Evolutionary conservation across 2,329 filamentous ascomycete genomes (phyloP), one percentile per base, ranked within the genome.

Genomic region (Arthrobotrys megalospora): DNA sequence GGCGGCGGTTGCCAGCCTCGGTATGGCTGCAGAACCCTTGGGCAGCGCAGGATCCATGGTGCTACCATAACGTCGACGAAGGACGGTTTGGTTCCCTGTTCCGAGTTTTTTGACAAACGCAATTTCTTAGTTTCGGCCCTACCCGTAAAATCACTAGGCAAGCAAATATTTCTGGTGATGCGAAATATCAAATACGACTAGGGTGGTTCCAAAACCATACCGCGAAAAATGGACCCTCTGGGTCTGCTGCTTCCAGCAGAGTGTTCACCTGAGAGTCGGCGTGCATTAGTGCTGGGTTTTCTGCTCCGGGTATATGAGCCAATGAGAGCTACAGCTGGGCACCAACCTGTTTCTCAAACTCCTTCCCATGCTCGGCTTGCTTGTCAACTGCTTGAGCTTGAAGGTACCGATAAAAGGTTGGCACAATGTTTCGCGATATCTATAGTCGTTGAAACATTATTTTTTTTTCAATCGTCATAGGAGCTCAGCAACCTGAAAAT

Each of bases 371-470:
- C 52, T 88, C 85, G 10, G 88, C 83, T 81, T 92, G 91, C 79
- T 89, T 88, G 12, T 86, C 81, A 16, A 85, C 81, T 12, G 92
- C 89, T 80, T 90, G 88, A 1, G 90, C 88, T 83, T 91, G 90
- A 0, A 96, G 87, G 16, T 94, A 87, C 38, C 88, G 88, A 84
- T 93, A 94, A 86, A 96, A 96, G 10, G 87, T 85, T 0, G 93
- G 92, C 1, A 96, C 88, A 68, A 97, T 90, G 80, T 90, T 88
- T 36, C 91, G 88, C 83, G 96, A 94, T 82, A 94, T 90, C 90
- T 92, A 77, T 14, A 71, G 28, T 38, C 32, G 21, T 60, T 28
- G 55, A 60, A 60, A 41, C 55, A 55, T 72, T 16, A 62, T 24
- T 28, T 14, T 12, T 48, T 38, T 55, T 66, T 41, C 48, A 52